These are phyloP conservation scores for Rhododendron griersonianum DNA, from an alignment of 148 eudicot species.

Conservation along the genomic window DNA sequence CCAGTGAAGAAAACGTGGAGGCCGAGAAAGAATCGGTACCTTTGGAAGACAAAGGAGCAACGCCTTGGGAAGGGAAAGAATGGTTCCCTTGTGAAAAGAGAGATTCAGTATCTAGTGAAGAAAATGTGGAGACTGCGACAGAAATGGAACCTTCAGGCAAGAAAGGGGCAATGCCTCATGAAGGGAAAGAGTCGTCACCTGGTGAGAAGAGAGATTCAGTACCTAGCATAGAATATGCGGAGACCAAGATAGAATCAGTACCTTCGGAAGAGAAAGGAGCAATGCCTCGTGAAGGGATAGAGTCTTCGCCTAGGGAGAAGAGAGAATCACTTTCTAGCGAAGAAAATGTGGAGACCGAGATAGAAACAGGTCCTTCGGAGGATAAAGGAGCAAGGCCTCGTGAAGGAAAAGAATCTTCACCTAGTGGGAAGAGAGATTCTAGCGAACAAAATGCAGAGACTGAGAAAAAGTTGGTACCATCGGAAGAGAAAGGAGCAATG, in stretches of 20 bases:
- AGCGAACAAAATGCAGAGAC: neutral
- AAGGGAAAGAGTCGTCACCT: conserved; percentile 1
- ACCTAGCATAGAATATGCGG: neutral
- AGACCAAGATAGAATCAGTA: conserved; percentile 13
- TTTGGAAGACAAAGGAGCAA: conserved; percentile 6
- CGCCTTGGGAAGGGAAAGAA: neutral
- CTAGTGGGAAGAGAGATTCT: neutral
- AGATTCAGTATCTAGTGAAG: neutral
- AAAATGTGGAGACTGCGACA: conserved; percentile 6
- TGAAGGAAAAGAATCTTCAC: neutral
- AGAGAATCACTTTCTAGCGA: neutral
- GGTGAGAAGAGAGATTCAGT: neutral
- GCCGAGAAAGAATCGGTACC: conserved; percentile 12
- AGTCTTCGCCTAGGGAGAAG: neutral
- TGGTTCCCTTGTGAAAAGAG: neutral
- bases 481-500: conserved; percentile 7
- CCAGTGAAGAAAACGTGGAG: neutral
- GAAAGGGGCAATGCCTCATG: neutral
- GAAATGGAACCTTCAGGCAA: conserved; percentile 6
- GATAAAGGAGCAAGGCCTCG: conserved; percentile 1
- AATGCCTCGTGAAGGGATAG: neutral
- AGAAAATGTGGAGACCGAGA: conserved; percentile 4
- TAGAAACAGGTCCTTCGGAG: conserved; percentile 1
- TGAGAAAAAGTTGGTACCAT: conserved; percentile 8
- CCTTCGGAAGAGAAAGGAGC: conserved; percentile 4